Evolutionary conservation across 2,329 filamentous ascomycete species (phyloP).

Genomic region (Xylaria sp.): DNA sequence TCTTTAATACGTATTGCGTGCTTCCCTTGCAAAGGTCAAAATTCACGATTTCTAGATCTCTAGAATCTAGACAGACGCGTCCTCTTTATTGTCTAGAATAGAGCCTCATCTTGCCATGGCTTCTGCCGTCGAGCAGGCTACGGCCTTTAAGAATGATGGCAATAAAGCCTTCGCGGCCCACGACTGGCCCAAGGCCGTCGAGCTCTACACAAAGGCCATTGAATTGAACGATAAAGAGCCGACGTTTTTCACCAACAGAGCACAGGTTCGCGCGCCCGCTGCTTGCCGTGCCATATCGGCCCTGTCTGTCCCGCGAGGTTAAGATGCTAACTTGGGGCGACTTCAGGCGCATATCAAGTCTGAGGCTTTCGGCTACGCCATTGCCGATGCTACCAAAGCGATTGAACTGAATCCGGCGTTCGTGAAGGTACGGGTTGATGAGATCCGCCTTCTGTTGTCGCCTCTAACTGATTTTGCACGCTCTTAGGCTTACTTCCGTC

Average conservation of each 20-base stretch:
- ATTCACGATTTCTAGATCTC: background rate
- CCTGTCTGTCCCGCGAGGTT: slow-evolving; percentile 24
- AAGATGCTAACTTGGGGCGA: slow-evolving; percentile 41
- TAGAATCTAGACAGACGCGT: background rate
- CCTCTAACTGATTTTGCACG: slow-evolving; percentile 10
- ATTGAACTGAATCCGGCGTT: slow-evolving; percentile 84
- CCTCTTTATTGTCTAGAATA: background rate
- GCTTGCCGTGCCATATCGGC: slow-evolving; percentile 5
- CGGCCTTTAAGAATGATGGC: slow-evolving; percentile 84
- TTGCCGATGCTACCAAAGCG: slow-evolving; percentile 84
- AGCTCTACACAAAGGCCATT: slow-evolving; percentile 84
- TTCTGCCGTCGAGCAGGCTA: slow-evolving; percentile 58
- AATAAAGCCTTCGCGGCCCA: slow-evolving; percentile 88
- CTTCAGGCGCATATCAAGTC: slow-evolving; percentile 85
- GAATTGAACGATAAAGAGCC: slow-evolving; percentile 75
- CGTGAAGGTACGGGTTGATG: slow-evolving; percentile 62
- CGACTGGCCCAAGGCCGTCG: slow-evolving; percentile 77
- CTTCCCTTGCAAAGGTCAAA: background rate
- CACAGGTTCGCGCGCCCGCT: slow-evolving; percentile 62
- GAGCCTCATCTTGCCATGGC: slow-evolving; percentile 33
- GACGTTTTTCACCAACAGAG: slow-evolving; percentile 89
- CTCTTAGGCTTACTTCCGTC: slow-evolving; percentile 80
- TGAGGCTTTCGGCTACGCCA: slow-evolving; percentile 89
- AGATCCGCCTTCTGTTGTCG: background rate
- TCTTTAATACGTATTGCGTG: background rate